These are phyloP conservation scores for Salix purpurea DNA, from an alignment of 345 rosid species.

Conservation along the genomic window DNA sequence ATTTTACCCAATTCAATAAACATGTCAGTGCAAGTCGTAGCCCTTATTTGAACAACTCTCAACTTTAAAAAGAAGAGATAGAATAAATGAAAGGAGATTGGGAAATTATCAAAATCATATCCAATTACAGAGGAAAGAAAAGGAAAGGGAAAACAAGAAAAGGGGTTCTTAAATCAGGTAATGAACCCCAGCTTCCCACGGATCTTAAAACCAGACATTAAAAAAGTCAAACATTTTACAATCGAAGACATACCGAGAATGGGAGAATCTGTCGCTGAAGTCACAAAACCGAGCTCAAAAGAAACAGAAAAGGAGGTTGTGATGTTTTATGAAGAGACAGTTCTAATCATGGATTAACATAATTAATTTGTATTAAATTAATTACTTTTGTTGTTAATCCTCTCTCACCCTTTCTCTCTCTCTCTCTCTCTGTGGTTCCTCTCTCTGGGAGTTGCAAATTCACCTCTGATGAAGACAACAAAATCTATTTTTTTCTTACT, in stretches of 20 bases:
- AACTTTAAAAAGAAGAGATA: background rate
- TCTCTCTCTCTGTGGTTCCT: background rate
- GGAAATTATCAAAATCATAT: background rate
- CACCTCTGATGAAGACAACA: background rate
- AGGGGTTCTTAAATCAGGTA: background rate
- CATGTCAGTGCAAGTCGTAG: background rate
- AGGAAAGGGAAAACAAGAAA: background rate
- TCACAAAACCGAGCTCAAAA: background rate
- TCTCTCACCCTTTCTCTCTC: background rate
- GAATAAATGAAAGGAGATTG: background rate
- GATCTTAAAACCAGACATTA: background rate
- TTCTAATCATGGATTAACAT: background rate
- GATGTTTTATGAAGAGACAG: background rate
- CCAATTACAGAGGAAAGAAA: background rate
- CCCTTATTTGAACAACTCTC: background rate
- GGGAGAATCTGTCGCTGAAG: background rate
- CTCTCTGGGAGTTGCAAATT: background rate
- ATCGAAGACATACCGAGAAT: conserved; percentile 3
- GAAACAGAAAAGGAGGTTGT: background rate
- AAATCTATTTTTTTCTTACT: background rate
- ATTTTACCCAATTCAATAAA: background rate
- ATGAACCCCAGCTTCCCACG: background rate
- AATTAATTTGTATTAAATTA: background rate
- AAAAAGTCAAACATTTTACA: background rate
- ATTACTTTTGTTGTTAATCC: background rate